Conservation (phyloP, 768 basidiomycete species). For the Lactifluus piperatus region DNA sequence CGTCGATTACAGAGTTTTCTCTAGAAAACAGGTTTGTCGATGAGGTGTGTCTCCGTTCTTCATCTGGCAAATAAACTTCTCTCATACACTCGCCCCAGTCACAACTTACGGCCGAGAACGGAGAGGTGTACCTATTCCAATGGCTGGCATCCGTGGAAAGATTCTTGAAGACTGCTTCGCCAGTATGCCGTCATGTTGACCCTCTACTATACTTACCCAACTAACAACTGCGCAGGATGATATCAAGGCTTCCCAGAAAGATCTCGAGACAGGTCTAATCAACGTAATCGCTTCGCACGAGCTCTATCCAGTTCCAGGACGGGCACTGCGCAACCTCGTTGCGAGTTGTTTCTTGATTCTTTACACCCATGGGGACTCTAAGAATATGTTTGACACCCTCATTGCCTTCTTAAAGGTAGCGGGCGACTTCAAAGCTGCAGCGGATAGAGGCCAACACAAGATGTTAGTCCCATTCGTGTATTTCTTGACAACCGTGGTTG, state of each 20-base stretch:
- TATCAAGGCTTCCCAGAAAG: slow-evolving; percentile 53
- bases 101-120: slow-evolving; percentile 62
- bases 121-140: slow-evolving; percentile 75
- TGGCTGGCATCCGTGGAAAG: slow-evolving; percentile 69
- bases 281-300: slow-evolving; percentile 58
- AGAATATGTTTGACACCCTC: slow-evolving; percentile 80
- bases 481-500: background rate
- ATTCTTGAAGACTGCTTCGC: slow-evolving; percentile 38
- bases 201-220: background rate
- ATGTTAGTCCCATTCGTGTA: slow-evolving; percentile 41
- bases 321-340: slow-evolving; percentile 72
- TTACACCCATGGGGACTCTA: slow-evolving; percentile 75
- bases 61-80: background rate
- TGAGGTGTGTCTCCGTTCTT: slow-evolving; percentile 6
- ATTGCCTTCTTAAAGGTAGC: slow-evolving; percentile 69
- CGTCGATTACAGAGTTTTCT: slow-evolving; percentile 7
- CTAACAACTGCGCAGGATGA: slow-evolving; percentile 39
- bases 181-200: slow-evolving; percentile 36
- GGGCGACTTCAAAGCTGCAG: slow-evolving; percentile 56
- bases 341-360: slow-evolving; percentile 67
- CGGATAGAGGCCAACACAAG: slow-evolving; percentile 49
- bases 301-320: slow-evolving; percentile 75
- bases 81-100: slow-evolving; percentile 33
- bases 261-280: slow-evolving; percentile 54
- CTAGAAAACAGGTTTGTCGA: slow-evolving; percentile 17